Percentiles rank a stretch among this genome's conserved stretches.
phyloP scores from a whole-genome alignment of 192 early-diverging fungal species.

The Cetraspora pellucida region DNA sequence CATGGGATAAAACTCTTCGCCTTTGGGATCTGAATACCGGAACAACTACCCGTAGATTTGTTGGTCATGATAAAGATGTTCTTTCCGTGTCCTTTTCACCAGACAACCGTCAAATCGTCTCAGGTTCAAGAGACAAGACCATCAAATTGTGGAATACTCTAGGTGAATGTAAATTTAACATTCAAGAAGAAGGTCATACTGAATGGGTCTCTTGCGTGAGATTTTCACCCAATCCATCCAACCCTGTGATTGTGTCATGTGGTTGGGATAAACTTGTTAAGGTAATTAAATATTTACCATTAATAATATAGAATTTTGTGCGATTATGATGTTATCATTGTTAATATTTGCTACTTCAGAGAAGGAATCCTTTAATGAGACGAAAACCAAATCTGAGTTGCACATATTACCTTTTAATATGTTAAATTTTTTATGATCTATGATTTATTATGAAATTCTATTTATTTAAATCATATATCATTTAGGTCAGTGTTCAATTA shows the following conservation, averaged over 20 bases:
- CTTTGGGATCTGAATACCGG: conserved; percentile 98
- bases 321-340: conserved; percentile 42
- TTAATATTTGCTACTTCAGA: conserved; percentile 80
- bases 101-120: conserved; percentile 99
- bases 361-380: conserved; percentile 62
- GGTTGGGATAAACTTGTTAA: conserved; percentile 99
- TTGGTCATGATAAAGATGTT: conserved; percentile 97
- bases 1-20: conserved; percentile 99
- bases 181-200: conserved; percentile 94
- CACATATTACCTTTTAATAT: conserved; percentile 25
- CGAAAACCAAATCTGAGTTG: conserved; percentile 53
- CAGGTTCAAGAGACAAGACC: conserved; percentile 96
- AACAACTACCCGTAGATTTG: conserved; percentile 92
- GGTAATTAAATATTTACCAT: conserved; percentile 56
- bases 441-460: background rate
- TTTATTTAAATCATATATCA: background rate
- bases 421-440: background rate
- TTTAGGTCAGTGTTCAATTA: no score
- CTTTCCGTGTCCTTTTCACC: conserved; percentile 99
- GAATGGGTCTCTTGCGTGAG: conserved; percentile 99
- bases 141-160: conserved; percentile 99
- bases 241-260: conserved; percentile 96
- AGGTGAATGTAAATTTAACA: conserved; percentile 99
- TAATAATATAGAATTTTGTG: conserved; percentile 4
- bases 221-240: conserved; percentile 98